These are phyloP conservation scores for Aspergillus phoenicis DNA, from an alignment of 2,329 filamentous ascomycete genomes.

Conservation along the genomic window DNA sequence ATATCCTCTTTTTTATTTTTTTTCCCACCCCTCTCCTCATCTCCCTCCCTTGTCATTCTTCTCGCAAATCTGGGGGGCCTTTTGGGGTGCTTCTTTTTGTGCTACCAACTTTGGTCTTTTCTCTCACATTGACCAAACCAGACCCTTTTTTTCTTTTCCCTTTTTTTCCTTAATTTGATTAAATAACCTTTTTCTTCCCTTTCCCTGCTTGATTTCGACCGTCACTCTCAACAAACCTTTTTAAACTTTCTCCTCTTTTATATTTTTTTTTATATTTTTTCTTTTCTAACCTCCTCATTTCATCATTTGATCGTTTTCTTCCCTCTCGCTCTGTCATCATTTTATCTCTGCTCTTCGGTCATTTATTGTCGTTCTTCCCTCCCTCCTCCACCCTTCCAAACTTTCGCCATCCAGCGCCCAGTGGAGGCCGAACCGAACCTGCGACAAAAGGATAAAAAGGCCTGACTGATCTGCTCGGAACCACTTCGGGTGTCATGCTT, in stretches of 20 bases:
- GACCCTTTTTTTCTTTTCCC: slow-evolving; percentile 18
- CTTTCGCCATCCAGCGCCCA: background rate
- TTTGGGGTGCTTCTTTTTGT: slow-evolving; percentile 11
- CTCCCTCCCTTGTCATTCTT: slow-evolving; percentile 3
- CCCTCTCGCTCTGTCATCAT: slow-evolving; percentile 6
- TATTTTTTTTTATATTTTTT: background rate
- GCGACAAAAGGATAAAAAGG: slow-evolving; percentile 19
- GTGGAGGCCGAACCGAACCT: slow-evolving; percentile 11
- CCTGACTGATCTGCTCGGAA: slow-evolving; percentile 19
- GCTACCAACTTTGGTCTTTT: slow-evolving; percentile 7
- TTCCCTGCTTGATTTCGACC: slow-evolving; percentile 8
- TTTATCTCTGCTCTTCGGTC: slow-evolving; percentile 17
- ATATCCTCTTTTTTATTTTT: slow-evolving; percentile 16
- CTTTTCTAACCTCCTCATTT: background rate
- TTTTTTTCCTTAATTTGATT: slow-evolving; percentile 20
- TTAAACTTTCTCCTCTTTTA: too few relatives aligned
- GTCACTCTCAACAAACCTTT: slow-evolving; percentile 10
- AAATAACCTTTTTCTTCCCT: slow-evolving; percentile 10
- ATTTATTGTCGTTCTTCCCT: slow-evolving; percentile 6
- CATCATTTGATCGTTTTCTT: background rate
- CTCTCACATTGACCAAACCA: slow-evolving; percentile 7
- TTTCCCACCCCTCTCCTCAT: slow-evolving; percentile 1
- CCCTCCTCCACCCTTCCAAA: background rate
- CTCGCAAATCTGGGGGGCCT: background rate
- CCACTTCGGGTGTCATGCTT: slow-evolving; percentile 36